These are phyloP conservation scores for Mycena haematopus DNA, from an alignment of 768 basidiomycete genomes.

Conservation along the genomic window DNA sequence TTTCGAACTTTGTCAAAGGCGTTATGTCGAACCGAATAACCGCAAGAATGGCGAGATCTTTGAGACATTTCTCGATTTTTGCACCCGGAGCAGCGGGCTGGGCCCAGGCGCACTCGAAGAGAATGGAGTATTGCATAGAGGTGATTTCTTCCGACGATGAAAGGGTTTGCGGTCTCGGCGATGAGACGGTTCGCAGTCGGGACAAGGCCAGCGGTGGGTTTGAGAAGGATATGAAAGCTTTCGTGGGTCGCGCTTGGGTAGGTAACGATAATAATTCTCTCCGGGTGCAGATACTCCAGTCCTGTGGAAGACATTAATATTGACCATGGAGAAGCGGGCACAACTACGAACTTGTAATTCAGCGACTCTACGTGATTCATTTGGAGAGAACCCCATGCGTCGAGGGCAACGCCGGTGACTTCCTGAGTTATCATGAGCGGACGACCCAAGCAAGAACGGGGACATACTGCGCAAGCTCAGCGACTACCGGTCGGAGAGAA, in stretches of 20 bases:
- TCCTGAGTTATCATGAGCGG: background rate
- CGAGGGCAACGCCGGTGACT: background rate
- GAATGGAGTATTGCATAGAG: background rate
- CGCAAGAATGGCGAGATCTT: background rate
- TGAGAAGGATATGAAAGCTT: slow-evolving; percentile 6
- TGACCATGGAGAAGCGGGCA: background rate
- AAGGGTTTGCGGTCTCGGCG: background rate
- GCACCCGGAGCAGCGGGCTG: background rate
- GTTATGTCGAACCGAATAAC: slow-evolving; percentile 1
- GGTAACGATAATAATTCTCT: slow-evolving; percentile 5
- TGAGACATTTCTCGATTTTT: background rate
- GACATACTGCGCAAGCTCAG: background rate
- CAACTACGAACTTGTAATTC: slow-evolving; percentile 3
- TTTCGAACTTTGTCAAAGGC: background rate
- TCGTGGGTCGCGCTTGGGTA: slow-evolving; percentile 3
- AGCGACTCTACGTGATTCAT: slow-evolving; percentile 1
- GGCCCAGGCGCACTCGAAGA: slow-evolving; percentile 13
- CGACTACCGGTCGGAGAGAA: background rate
- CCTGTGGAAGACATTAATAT: background rate
- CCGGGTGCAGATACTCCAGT: background rate
- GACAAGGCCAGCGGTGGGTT: slow-evolving; percentile 2
- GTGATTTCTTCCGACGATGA: background rate
- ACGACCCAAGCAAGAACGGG: background rate
- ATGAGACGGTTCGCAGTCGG: background rate
- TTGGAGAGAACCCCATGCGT: background rate